These are phyloP conservation scores for Colletotrichum liaoningense DNA, from an alignment of 2,329 filamentous ascomycete species.

Conservation along the genomic window DNA sequence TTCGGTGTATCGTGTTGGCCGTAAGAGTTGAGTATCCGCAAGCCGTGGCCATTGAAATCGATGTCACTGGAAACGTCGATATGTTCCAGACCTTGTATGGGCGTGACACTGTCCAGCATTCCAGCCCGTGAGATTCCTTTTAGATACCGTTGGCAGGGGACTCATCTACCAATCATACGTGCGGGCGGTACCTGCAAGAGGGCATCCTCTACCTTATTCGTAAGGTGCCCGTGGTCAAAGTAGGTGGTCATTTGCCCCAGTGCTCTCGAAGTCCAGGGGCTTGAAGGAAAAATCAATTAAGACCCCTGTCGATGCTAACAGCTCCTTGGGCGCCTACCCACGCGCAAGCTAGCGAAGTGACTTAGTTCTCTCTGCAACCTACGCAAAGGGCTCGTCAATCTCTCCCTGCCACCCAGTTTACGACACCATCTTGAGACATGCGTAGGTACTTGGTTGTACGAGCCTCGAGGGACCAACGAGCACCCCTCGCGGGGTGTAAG, in stretches of 20 bases:
- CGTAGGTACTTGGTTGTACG: not conserved
- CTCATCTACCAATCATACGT: not conserved
- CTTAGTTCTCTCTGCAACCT: too few species aligned
- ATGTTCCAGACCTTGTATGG: not conserved
- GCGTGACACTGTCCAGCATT: not conserved
- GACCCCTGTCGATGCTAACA: slow-evolving; percentile 4
- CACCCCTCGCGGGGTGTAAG: too few species aligned
- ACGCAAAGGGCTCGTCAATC: not conserved
- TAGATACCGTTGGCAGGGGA: not conserved
- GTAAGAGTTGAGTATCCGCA: not conserved
- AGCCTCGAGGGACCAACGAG: too few species aligned
- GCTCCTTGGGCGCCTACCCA: not conserved
- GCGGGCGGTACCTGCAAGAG: not conserved
- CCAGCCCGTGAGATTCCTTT: not conserved
- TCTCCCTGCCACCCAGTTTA: not conserved
- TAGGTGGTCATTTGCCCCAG: not conserved
- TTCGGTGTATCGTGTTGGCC: not conserved
- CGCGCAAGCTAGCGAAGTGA: too few species aligned
- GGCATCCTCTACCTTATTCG: not conserved
- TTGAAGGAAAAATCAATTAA: slow-evolving; percentile 7
- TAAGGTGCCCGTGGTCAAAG: not conserved
- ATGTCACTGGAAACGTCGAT: not conserved
- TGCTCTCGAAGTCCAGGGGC: not conserved
- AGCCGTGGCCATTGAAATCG: not conserved
- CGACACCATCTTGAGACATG: not conserved